Conservation (phyloP, 345 rosid species). For the Gossypium stocksii region DNA sequence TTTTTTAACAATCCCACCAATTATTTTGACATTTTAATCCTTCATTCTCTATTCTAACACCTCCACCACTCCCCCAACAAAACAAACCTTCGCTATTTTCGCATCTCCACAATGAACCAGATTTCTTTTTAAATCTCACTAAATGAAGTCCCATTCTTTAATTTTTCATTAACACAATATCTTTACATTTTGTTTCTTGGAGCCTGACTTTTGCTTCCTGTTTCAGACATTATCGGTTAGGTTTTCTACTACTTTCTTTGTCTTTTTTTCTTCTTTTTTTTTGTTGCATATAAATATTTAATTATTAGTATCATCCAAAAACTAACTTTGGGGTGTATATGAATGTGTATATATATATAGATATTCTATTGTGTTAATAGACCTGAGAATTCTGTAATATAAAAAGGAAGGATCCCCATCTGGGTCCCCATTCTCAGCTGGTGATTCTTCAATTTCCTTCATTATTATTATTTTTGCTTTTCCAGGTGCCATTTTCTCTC, state of each 20-base stretch:
- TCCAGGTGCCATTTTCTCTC: constrained; percentile 24
- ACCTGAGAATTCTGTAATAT: constrained; percentile 11
- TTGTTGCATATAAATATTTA: background rate
- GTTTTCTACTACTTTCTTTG: background rate
- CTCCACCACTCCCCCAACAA: background rate
- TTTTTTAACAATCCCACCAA: background rate
- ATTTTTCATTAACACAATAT: background rate
- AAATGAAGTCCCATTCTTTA: background rate
- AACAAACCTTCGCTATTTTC: constrained; percentile 20
- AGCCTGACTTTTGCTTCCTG: background rate
- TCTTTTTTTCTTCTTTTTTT: background rate
- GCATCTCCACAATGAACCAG: constrained; percentile 28
- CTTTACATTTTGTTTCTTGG: background rate
- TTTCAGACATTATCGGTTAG: background rate
- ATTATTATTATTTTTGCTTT: constrained; percentile 10
- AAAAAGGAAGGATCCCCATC: constrained; percentile 25
- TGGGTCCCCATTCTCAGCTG: constrained; percentile 24
- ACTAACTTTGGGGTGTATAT: background rate
- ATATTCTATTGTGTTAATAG: background rate
- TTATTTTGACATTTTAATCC: background rate
- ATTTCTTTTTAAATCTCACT: background rate
- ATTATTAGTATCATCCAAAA: background rate
- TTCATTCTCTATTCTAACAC: background rate
- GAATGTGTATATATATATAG: background rate
- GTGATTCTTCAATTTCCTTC: constrained; percentile 33